Evolutionary conservation across 179 eudicot genomes (phyloP).

Genomic region (Actinidia chinensis): DNA sequence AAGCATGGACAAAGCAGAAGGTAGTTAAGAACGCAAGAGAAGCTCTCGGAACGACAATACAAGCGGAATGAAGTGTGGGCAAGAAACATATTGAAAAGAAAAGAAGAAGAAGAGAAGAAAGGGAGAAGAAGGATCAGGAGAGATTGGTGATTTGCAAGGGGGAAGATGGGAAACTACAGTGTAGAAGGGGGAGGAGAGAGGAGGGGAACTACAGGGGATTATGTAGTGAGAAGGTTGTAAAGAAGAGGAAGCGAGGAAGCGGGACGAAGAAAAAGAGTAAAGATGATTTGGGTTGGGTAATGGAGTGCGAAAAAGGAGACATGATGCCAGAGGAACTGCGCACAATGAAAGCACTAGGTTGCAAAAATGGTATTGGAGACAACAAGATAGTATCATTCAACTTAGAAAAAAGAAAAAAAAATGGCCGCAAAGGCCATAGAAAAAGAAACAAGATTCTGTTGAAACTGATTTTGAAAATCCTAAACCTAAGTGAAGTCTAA

Average conservation of each 20-base stretch:
- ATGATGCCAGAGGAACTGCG: not conserved
- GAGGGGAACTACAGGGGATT: not conserved
- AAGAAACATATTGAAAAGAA: not conserved
- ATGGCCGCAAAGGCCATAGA: not conserved
- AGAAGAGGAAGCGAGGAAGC: not conserved
- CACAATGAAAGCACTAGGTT: not conserved
- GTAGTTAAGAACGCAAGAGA: too few species aligned
- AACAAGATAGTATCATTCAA: not conserved
- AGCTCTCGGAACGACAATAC: not conserved
- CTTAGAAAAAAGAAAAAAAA: not conserved
- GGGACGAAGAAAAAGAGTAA: constrained; percentile 2
- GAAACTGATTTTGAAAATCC: constrained; percentile 16
- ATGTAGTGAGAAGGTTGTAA: not conserved
- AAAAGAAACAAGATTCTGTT: not conserved
- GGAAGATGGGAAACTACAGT: not conserved
- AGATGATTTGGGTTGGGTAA: not conserved
- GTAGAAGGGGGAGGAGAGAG: not conserved
- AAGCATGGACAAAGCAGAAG: too few species aligned
- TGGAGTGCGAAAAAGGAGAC: not conserved
- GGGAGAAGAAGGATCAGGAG: too few species aligned
- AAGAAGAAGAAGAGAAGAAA: not conserved
- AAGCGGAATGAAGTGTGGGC: not conserved
- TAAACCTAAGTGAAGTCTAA: constrained; percentile 16
- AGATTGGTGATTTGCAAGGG: not conserved
- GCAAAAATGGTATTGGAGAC: too few species aligned